Evolutionary conservation across 2,329 filamentous ascomycete genomes (phyloP).

Genomic region (Fusarium bactridioides): DNA sequence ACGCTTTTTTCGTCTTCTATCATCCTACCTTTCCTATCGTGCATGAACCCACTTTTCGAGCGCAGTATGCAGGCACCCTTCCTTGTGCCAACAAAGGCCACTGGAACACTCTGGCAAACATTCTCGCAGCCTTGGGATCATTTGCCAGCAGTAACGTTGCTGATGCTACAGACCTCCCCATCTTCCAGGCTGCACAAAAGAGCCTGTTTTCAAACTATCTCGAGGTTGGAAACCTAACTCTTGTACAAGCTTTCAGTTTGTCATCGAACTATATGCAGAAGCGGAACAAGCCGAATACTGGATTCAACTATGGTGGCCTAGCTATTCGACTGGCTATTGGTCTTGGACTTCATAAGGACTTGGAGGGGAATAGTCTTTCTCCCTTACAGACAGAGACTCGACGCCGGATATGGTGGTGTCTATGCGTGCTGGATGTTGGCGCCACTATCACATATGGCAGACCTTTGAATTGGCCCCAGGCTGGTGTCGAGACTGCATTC

Average conservation of each 20-base stretch:
- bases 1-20: conserved; percentile 19
- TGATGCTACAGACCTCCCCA: conserved; percentile 1
- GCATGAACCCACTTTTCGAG: conserved; percentile 26
- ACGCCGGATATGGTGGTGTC: conserved; percentile 25
- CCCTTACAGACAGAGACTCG: conserved; percentile 20
- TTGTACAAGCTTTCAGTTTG: conserved; percentile 18
- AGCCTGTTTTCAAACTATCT: conserved; percentile 22
- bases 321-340: conserved; percentile 12
- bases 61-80: conserved; percentile 11
- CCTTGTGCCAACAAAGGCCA: conserved; percentile 15
- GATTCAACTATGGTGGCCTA: conserved; percentile 18
- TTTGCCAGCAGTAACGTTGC: conserved; percentile 11
- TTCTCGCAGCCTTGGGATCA: conserved; percentile 10
- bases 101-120: conserved; percentile 20
- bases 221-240: conserved; percentile 17
- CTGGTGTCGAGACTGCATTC: conserved; percentile 19
- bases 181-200: conserved; percentile 22
- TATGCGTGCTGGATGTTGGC: conserved; percentile 20
- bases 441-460: conserved; percentile 20
- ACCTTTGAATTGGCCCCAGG: conserved; percentile 22
- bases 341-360: conserved; percentile 19
- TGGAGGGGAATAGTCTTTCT: background rate
- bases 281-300: conserved; percentile 21
- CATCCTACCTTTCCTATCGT: conserved; percentile 22
- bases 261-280: conserved; percentile 22